Percentiles rank a stretch among this genome's conserved stretches.
These are phyloP conservation scores for Calonectria henricotiae DNA, from an alignment of 2,329 filamentous ascomycete species.

Conservation along the genomic window DNA sequence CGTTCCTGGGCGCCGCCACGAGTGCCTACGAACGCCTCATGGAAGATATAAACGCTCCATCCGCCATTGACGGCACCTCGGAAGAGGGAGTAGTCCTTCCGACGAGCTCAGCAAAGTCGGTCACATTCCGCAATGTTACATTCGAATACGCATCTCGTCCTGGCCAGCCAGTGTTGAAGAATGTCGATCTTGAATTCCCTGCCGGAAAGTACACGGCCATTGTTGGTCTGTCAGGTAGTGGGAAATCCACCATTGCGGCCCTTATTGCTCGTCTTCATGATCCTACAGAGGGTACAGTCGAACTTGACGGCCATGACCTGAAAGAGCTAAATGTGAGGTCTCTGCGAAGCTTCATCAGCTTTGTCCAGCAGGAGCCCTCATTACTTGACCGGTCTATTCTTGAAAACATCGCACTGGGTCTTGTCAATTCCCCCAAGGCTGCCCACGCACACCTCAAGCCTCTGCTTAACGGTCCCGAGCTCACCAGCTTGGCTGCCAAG, in stretches of 20 bases:
- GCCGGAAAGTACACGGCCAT: constrained; percentile 68
- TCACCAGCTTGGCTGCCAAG: constrained; percentile 67
- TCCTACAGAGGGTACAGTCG: constrained; percentile 65
- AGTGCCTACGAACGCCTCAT: constrained; percentile 72
- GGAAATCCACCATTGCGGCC: constrained; percentile 71
- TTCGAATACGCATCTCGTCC: constrained; percentile 65
- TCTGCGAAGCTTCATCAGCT: constrained; percentile 60
- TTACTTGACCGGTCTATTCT: constrained; percentile 64
- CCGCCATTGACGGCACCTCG: constrained; percentile 63
- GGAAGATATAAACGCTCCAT: constrained; percentile 70
- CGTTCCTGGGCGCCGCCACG: constrained; percentile 72
- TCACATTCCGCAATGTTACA: constrained; percentile 59
- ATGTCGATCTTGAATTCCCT: constrained; percentile 65
- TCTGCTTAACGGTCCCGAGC: constrained; percentile 62
- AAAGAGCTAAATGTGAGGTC: constrained; percentile 64
- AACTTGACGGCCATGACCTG: constrained; percentile 65
- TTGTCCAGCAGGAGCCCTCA: constrained; percentile 64
- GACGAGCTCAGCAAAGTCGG: constrained; percentile 58
- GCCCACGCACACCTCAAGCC: constrained; percentile 61
- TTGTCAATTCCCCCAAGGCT: constrained; percentile 56
- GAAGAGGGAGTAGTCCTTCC: constrained; percentile 60
- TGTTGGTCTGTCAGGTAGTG: constrained; percentile 72
- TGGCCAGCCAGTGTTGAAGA: constrained; percentile 60
- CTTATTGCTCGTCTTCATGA: constrained; percentile 73
- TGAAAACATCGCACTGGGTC: constrained; percentile 67